These are phyloP conservation scores for Saccharomyces mikatae DNA, from an alignment of 805 yeast genomes.

Conservation along the genomic window DNA sequence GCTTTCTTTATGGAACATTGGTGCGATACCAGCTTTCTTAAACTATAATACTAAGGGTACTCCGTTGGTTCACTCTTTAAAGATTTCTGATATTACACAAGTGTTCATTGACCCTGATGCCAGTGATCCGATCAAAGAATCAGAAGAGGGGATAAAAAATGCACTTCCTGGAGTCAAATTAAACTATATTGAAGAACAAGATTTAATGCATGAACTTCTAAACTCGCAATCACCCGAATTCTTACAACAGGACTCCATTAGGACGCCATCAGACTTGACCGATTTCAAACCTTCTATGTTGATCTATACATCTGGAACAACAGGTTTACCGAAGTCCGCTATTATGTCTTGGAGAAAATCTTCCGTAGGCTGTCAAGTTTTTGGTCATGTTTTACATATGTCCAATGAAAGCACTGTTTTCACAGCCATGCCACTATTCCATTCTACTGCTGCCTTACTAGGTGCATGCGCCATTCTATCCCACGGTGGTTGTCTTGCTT, in stretches of 20 bases:
- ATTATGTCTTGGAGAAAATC: conserved; percentile 87
- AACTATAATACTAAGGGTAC: conserved; percentile 70
- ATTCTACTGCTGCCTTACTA: conserved; percentile 84
- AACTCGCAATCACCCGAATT: conserved; percentile 39
- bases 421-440: conserved; percentile 93
- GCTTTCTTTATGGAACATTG: conserved; percentile 86
- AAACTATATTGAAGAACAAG: conserved; percentile 45
- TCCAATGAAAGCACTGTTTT: conserved; percentile 50
- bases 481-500: conserved; percentile 66
- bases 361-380: conserved; percentile 58
- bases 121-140: conserved; percentile 41
- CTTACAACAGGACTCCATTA: conserved; percentile 46
- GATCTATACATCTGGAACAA: conserved; percentile 89
- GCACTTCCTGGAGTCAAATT: conserved; percentile 36
- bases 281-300: conserved; percentile 61
- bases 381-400: conserved; percentile 61
- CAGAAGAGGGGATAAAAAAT: conserved; percentile 36
- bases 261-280: conserved; percentile 46
- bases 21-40: conserved; percentile 81
- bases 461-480: conserved; percentile 67
- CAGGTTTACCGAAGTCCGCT: conserved; percentile 91
- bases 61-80: conserved; percentile 73
- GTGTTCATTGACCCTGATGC: conserved; percentile 73
- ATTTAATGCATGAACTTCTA: conserved; percentile 34
- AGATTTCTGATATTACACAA: conserved; percentile 53